Evolutionary conservation across 176 grass and related monocot genomes (phyloP).

Genomic region (Oryza glumipatula): DNA sequence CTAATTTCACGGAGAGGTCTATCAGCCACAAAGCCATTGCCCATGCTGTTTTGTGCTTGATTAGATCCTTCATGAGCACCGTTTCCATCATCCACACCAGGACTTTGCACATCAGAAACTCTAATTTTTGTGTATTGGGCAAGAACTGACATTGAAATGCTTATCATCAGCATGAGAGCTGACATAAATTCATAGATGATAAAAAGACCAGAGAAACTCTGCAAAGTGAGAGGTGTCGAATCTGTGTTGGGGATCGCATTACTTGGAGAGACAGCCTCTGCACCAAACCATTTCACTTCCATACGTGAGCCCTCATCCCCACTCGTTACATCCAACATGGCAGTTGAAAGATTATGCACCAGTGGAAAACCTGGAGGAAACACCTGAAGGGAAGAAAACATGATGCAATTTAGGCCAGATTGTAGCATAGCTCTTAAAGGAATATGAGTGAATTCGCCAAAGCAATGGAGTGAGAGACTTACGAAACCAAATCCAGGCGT

Average conservation of each 20-base stretch:
- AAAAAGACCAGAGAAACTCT: conserved; percentile 61
- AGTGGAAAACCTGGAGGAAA: conserved; percentile 53
- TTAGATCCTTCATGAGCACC: not conserved
- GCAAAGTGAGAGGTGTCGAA: conserved; percentile 40
- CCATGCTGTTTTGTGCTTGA: not conserved
- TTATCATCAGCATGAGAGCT: conserved; percentile 33
- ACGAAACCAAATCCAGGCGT: conserved; percentile 77
- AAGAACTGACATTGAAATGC: conserved; percentile 8
- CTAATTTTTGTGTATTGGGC: conserved; percentile 6
- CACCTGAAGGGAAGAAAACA: conserved; percentile 38
- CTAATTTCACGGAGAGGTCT: not conserved
- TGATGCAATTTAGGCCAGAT: not conserved
- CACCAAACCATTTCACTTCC: conserved; percentile 50
- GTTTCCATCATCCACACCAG: not conserved
- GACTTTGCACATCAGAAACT: not conserved
- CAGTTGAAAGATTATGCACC: conserved; percentile 51
- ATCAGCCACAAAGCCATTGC: not conserved
- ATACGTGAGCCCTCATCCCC: conserved; percentile 34
- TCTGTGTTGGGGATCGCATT: conserved; percentile 4
- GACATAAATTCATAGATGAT: conserved; percentile 47
- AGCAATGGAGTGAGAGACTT: conserved; percentile 39
- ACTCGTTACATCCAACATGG: conserved; percentile 52
- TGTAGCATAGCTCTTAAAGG: not conserved
- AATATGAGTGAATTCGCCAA: not conserved
- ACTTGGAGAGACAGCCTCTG: not conserved